Evolutionary conservation across 495 filamentous ascomycete species (phyloP), one percentile per base, ranked within the genome.

Genomic region (Annulohypoxylon moriforme): DNA sequence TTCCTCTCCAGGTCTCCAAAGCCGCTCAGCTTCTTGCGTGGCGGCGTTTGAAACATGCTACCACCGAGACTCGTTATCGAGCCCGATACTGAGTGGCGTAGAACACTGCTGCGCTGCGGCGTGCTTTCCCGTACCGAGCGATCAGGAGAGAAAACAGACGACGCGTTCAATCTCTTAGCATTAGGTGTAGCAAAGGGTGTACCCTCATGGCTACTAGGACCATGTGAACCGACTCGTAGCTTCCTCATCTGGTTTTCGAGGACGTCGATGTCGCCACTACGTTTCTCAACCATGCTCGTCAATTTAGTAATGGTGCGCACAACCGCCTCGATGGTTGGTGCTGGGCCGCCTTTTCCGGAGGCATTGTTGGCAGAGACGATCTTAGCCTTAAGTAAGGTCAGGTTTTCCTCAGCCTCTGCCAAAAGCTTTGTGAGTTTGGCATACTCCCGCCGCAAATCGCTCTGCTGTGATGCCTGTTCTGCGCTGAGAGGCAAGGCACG

Each of bases 231-330:
- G 5, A 94, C 77, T 2, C 91, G 85, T 8, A 97, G 82, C 56
- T 88, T 90, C 27, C 89, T 87, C 82, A 98, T 90, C 71, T 97
- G 92, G 36, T 88, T 87, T 77, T 97, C 96, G 27, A 98, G 85
- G 10, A 96, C 87, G 78, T 97, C 93, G 52, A 98, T 89, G 69
- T 98, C 96, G 49, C 89, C 90, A 77, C 91, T 93, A 76, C 90
- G 92, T 79, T 90, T 90, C 82, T 97, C 92, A 0, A 91, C 90
- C 93, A 98, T 97, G 66, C 81, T 88, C 58, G 94, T 98, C 88
- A 99, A 92, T 61, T 96, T 97, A 58, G 83, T 83, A 68, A 99
- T 97, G 5, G 96, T 98, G 55, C 91, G 92, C 46, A 92, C 88
- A 18, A 98, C 93, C 7, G 93, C 93, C 69, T 98, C 96, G 1